A percentile compares a stretch with the other conserved stretches of the same genome.
These are phyloP conservation scores for Aspergillus glaucus DNA, from an alignment of 2,329 filamentous ascomycete genomes.

Conservation along the genomic window DNA sequence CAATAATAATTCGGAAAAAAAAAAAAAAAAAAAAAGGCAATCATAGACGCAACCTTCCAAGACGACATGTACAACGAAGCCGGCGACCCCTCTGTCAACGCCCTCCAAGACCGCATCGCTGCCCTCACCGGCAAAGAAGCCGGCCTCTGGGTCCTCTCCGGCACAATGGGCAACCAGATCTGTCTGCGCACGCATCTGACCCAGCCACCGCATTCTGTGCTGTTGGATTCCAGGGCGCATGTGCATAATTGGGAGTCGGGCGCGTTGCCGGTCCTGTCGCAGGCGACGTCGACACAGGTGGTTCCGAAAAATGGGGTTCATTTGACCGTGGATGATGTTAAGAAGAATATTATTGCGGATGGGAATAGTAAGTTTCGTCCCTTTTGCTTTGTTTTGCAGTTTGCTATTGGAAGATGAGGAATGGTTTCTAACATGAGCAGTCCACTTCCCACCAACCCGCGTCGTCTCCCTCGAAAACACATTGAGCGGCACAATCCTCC, in stretches of 20 bases:
- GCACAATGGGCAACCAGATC: constrained; percentile 39
- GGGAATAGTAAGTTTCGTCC: constrained; percentile 18
- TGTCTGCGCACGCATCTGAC: constrained; percentile 26
- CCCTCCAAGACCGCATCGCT: constrained; percentile 25
- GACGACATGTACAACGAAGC: constrained; percentile 32
- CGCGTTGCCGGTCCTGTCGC: constrained; percentile 24
- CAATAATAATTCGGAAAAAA: neutral
- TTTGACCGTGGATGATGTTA: constrained; percentile 30
- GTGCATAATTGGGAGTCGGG: constrained; percentile 27
- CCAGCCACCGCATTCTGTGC: constrained; percentile 29
- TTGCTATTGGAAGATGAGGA: neutral
- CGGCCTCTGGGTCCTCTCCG: constrained; percentile 28
- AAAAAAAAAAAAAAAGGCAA: too few relatives aligned
- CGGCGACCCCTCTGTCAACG: constrained; percentile 20
- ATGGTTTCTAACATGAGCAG: constrained; percentile 1
- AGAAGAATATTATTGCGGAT: constrained; percentile 19
- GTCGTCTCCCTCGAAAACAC: constrained; percentile 26
- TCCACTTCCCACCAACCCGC: constrained; percentile 25
- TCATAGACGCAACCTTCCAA: constrained; percentile 22
- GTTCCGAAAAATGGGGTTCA: constrained; percentile 27
- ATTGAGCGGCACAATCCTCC: constrained; percentile 21
- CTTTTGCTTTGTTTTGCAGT: neutral
- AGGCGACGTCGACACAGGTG: constrained; percentile 25
- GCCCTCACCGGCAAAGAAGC: constrained; percentile 28
- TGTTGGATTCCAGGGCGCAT: constrained; percentile 30